A percentile compares a stretch with the other conserved stretches of the same genome.
These are phyloP conservation scores for Rhodamnia argentea DNA, from an alignment of 345 rosid genomes.

Conservation along the genomic window DNA sequence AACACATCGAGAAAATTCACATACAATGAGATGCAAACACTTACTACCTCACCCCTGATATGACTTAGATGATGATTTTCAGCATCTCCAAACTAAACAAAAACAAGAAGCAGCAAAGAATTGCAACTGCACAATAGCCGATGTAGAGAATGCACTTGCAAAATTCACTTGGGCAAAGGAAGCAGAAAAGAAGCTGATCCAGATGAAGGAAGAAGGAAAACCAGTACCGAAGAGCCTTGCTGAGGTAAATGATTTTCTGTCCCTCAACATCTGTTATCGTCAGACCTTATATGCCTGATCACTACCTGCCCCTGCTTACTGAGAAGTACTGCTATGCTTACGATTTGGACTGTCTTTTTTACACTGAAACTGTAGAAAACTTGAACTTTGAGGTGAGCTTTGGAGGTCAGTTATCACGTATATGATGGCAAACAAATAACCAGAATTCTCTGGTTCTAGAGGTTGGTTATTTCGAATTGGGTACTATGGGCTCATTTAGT, in stretches of 20 bases:
- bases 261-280: neutral
- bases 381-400: neutral
- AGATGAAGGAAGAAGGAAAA: constrained; percentile 73
- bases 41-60: neutral
- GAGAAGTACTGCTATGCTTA: neutral
- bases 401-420: neutral
- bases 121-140: constrained; percentile 68
- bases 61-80: constrained; percentile 24
- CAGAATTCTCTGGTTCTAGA: neutral
- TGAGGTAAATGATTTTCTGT: constrained; percentile 42
- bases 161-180: constrained; percentile 87
- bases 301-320: neutral
- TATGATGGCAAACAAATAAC: neutral
- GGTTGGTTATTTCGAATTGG: neutral
- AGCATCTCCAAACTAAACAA: constrained; percentile 73
- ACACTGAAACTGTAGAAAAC: neutral
- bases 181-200: constrained; percentile 56
- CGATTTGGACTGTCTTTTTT: neutral
- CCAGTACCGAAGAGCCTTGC: constrained; percentile 76
- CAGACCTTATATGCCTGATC: neutral
- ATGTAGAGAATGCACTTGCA: constrained; percentile 70
- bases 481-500: neutral
- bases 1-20: neutral
- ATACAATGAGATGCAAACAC: constrained; percentile 6
- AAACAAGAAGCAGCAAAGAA: constrained; percentile 81